Evolutionary conservation across 768 basidiomycete genomes (phyloP).

Genomic region (Agaricus blazei): DNA sequence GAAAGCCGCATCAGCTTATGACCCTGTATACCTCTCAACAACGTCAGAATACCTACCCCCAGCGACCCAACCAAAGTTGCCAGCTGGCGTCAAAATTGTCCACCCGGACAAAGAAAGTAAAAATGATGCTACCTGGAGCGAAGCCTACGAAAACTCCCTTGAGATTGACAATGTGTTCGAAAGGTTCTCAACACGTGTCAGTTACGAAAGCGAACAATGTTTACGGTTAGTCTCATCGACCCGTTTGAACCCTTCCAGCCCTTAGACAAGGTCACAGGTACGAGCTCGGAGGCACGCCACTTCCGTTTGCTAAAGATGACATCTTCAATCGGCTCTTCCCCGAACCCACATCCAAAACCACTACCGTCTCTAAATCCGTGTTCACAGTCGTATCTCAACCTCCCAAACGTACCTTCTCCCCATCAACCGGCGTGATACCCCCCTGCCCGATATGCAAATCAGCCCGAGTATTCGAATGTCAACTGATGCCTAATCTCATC

Average conservation of each 20-base stretch:
- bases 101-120: conserved; percentile 37
- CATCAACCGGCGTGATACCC: conserved; percentile 38
- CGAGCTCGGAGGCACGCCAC: conserved; percentile 77
- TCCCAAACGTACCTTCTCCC: conserved; percentile 48
- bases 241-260: not conserved
- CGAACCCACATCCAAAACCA: conserved; percentile 32
- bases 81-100: conserved; percentile 38
- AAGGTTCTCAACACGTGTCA: conserved; percentile 70
- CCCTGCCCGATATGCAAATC: conserved; percentile 64
- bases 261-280: conserved; percentile 46
- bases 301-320: conserved; percentile 80
- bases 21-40: conserved; percentile 71
- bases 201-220: conserved; percentile 75
- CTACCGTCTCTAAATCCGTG: conserved; percentile 55
- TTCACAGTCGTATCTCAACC: conserved; percentile 47
- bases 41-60: conserved; percentile 66
- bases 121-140: conserved; percentile 57
- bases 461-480: conserved; percentile 81
- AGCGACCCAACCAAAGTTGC: conserved; percentile 41
- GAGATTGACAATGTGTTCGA: conserved; percentile 85
- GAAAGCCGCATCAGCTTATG: conserved; percentile 59
- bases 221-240: conserved; percentile 55
- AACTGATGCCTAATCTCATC: conserved; percentile 93
- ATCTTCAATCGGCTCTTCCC: conserved; percentile 77
- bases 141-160: conserved; percentile 78